Base-by-base conservation (phyloP, 352 stramenopile species). In the Phytopythium cucurbitacearum region DNA sequence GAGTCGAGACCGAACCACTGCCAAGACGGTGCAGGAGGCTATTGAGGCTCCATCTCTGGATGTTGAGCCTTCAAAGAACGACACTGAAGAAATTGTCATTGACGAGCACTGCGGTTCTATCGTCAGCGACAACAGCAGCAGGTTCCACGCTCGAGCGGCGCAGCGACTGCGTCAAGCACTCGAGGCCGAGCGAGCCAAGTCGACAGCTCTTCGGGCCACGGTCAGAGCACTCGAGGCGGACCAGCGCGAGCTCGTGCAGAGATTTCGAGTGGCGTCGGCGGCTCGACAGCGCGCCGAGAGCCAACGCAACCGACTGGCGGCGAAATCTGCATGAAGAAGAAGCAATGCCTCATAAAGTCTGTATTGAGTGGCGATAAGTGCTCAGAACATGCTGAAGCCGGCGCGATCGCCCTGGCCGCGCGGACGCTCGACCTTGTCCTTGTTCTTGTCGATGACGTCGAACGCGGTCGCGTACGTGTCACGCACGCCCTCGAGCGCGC, bases 371-470 rank as follows among this genome's bases (percentile, higher is more conserved):
- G 21, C n/a, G 15, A 34, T 15, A 21, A 16, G 9, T 4, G 12
- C 33, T 39, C 8, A 91, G 58, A 88, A 92, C 81, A 94, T 94
- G 64, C 76, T 85, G 62, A 85, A 90, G 5, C 72, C 75, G n/a
- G 62, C 66, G 57, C 81, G 77, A 51, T 88, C 79, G 51, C 73
- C 77, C 12, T 70, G 71, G 56, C 81, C 81, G 41, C 83, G 80
- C 28, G 83, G 83, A 49, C 80, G 55, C 58, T 80, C 56, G 66
- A 94, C 87, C 68, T 94, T 94, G 56, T 83, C 66, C 59, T 81
- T 81, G 71, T 91, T 94, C 64, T 90, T 91, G 45, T 72, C 52
- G 47, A 92, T 71, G 35, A 85, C 57, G 64, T 94, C 81, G 45
- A 66, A 69, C 34, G 76, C 80, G 48, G 89, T 62, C 3, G 75